Base-by-base conservation (phyloP, 805 yeast genomes). In the Scheffersomyces stipitis region DNA sequence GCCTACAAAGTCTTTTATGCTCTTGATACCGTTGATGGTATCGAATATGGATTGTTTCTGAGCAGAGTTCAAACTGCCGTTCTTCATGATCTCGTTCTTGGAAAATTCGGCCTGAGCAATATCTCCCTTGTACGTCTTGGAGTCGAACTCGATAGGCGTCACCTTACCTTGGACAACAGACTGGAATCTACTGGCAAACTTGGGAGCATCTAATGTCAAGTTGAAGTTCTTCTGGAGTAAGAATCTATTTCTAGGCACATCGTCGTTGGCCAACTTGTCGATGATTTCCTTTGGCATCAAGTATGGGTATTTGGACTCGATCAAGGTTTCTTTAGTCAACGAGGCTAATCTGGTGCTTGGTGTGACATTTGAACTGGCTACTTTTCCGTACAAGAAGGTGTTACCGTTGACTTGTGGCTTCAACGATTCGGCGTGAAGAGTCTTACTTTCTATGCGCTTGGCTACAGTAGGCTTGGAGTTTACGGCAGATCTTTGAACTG, bases 231-330 rank as follows among this genome's bases (percentile, higher is more conserved):
- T 52, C 34, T 56, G 65, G 36, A 66, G 51, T 33, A 69, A 46
- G 40, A 63, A 69, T 41, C 47, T 49, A 48, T 63, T 66, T 27
- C 26, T 29, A 28, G 47, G 54, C 3, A 47, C 52, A 31, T 38
- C 38, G 18, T 35, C 44, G 6, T 44, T 49, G 24, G 24, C 10
- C 32, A 48, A 26, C 28, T 38, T 32, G 18, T 62, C 60, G 27
- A 69, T 53, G 27, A 68, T 48, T 8, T 55, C 32, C 40, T 47
- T 55, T 15, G 75, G 73, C 40, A 69, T 50, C 40, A 50, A 49
- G 52, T 57, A 69, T 4, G 75, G 75, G 47, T 67, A 69, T 32
- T 66, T 62, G 14, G 73, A 65, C 30, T 54, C 53, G 33, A 64
- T 40, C 43, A 69, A 59, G 20, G 58, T 48, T 28, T 62, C 59